Conservation (phyloP, 768 basidiomycete genomes). For the Tricholoma terreum region DNA sequence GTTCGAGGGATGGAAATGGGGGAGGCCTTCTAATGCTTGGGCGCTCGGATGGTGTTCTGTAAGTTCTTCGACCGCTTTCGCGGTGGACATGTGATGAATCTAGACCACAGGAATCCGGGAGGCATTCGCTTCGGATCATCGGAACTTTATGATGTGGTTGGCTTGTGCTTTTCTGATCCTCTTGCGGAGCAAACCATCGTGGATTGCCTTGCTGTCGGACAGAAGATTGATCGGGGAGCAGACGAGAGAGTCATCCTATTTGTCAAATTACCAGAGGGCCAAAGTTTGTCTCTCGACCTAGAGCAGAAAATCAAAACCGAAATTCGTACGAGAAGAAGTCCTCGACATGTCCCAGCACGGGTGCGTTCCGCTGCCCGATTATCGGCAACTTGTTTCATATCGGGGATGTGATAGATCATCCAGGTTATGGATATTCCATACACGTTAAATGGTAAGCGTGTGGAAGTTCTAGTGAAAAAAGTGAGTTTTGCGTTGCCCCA, state of each 20-base stretch:
- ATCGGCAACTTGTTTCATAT: conserved; percentile 6
- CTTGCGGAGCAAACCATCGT: conserved; percentile 37
- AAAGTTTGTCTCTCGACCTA: conserved; percentile 47
- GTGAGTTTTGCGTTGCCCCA: conserved; percentile 28
- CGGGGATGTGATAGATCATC: conserved; percentile 47
- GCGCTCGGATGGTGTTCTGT: conserved; percentile 79
- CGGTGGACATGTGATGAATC: conserved; percentile 13
- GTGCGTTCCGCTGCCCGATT: conserved; percentile 36
- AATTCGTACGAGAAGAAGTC: conserved; percentile 60
- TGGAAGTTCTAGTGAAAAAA: conserved; percentile 79
- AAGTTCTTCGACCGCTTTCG: conserved; percentile 26
- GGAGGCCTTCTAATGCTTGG: conserved; percentile 83
- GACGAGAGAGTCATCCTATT: conserved; percentile 80
- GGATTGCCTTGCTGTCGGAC: conserved; percentile 72
- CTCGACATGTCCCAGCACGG: conserved; percentile 73
- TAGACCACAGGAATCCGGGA: conserved; percentile 60
- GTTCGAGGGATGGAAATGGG: conserved; percentile 61
- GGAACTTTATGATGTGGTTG: conserved; percentile 79
- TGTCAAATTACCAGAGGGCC: conserved; percentile 56
- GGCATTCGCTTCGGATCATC: conserved; percentile 82
- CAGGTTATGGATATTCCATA: conserved; percentile 72
- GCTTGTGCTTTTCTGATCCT: conserved; percentile 51
- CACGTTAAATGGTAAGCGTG: conserved; percentile 77
- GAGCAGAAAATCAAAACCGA: conserved; percentile 56
- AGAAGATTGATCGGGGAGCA: conserved; percentile 57